These are phyloP conservation scores for Groenewaldozyma sp. DNA, from an alignment of 1,139 yeast species.

Conservation along the genomic window DNA sequence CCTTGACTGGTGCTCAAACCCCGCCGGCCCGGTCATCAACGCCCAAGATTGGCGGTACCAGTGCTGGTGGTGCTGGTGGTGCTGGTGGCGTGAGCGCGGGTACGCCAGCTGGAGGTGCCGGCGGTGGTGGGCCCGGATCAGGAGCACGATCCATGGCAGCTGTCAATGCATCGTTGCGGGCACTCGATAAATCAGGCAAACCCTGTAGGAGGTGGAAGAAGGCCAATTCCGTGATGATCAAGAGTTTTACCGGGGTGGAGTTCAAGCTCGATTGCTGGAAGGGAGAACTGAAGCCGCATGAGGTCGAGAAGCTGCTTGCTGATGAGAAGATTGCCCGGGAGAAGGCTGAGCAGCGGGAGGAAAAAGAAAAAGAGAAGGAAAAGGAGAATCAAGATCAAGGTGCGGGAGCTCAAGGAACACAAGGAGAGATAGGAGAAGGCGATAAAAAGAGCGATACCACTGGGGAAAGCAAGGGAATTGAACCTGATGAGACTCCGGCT, in stretches of 20 bases:
- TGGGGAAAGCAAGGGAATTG: neutral
- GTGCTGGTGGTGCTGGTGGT: too few relatives aligned
- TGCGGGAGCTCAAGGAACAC: too few relatives aligned
- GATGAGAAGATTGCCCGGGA: neutral
- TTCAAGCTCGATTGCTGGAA: constrained; percentile 40
- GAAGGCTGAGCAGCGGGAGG: constrained; percentile 6
- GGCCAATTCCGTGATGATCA: constrained; percentile 37
- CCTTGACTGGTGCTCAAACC: neutral
- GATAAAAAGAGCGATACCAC: too few relatives aligned
- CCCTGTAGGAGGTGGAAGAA: constrained; percentile 47
- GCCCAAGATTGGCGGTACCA: too few relatives aligned
- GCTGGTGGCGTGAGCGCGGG: neutral
- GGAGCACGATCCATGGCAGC: constrained; percentile 14
- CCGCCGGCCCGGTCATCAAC: constrained; percentile 6
- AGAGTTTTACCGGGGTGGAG: constrained; percentile 53
- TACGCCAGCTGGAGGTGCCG: constrained; percentile 7
- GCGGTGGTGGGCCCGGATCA: constrained; percentile 10
- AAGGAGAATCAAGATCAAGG: constrained; percentile 2
- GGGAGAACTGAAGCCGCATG: constrained; percentile 24
- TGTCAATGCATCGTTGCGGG: constrained; percentile 22
- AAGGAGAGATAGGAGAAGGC: too few relatives aligned
- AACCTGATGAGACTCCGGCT: neutral
- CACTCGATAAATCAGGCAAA: constrained; percentile 42
- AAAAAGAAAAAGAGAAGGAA: constrained; percentile 4
- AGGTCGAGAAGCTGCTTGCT: too few relatives aligned